Evolutionary conservation across 2,329 filamentous ascomycete genomes (phyloP), one percentile per base, ranked within the genome.

Genomic region (Talaromyces islandicus): DNA sequence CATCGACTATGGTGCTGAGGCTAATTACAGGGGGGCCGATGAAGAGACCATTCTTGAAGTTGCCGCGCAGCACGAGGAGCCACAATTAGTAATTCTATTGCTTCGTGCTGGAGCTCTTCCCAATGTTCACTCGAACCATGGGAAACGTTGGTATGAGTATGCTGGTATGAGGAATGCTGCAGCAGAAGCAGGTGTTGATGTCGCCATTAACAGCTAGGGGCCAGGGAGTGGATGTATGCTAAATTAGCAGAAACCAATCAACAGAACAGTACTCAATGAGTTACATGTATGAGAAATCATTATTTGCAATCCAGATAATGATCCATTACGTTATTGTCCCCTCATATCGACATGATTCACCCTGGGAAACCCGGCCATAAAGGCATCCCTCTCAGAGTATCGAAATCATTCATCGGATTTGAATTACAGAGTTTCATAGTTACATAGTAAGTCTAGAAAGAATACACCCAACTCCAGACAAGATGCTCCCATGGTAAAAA

Each of bases 391-490:
- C 25, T 27, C 25, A 17, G 12, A 17, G 12, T 35, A 17, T 35
- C 9, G 17, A n/a, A n/a, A n/a, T 7, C 35, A 24, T 21, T 24
- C 43, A 46, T 46, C n/a, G 11, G 21, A 21, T 12, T 24, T 46
- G n/a, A 24, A 46, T 46, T 46, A 24, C n/a, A 46, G 17, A 21
- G 19, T 9, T 46, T 46, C 43, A 46, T 46, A 46, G 21, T 19
- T 46, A 46, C n/a, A 46, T 46, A 46, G 19, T 46, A 46, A 24
- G 9, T 9, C n/a, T 24, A 24, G 21, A 46, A 46, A 29, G 5
- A 9, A 52, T 52, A 55, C 51, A 56, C 59, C 59, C 21, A 58
- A 61, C 59, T 55, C 59, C 59, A 48, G 7, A 55, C 55, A 46
- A 46, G 46, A 60, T 60, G 59, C 59, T 56, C n/a, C 25, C 19